Base-by-base conservation (phyloP, 2,329 filamentous ascomycete genomes). In the Leptographium procerum region DNA sequence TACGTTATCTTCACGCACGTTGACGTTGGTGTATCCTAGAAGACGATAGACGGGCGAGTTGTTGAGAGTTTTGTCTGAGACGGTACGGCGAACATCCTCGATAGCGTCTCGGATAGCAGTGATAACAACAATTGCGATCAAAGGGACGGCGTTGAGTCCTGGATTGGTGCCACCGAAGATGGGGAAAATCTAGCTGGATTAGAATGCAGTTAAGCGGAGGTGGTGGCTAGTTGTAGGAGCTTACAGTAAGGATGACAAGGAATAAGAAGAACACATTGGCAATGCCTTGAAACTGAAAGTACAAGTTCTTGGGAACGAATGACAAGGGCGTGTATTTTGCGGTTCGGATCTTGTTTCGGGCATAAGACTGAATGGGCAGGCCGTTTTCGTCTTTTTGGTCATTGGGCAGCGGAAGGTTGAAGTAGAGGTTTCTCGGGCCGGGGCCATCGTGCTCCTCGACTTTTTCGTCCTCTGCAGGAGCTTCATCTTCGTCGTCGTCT, bases 221-320 rank as follows among this genome's bases (percentile, higher is more conserved):
- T 2, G 26, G 50, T 47, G 8, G 1, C 9, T 13, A 8, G n/a
- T 1, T 6, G 11, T 3, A 24, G 56, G 50, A 58, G 81, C 91
- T 79, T 86, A 97, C 94, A 68, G 87, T 86, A 61, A 99, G 81
- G 69, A 99, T 95, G 69, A 96, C 91, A 66, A 92, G 82, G 74
- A 97, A 96, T 65, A 97, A 78, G 80, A 99, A 99, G 75, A 97
- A 99, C 57, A 97, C 87, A 72, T 99, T 99, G 69, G 94, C 94
- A 67, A 99, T 87, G 69, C 97, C 97, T 74, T 99, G 92, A 69
- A 99, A 97, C 72, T 99, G 95, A 64, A 95, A 89, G 84, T 87
- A 99, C 68, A 99, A 70, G 73, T 99, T 97, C 76, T 97, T 97
- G 16, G 94, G 94, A 31, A 99, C 72, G 73, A 99, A 99, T 61